Evolutionary conservation across 1,284 basidiomycete genomes (phyloP).

Genomic region (Rhodotorula sp.): DNA sequence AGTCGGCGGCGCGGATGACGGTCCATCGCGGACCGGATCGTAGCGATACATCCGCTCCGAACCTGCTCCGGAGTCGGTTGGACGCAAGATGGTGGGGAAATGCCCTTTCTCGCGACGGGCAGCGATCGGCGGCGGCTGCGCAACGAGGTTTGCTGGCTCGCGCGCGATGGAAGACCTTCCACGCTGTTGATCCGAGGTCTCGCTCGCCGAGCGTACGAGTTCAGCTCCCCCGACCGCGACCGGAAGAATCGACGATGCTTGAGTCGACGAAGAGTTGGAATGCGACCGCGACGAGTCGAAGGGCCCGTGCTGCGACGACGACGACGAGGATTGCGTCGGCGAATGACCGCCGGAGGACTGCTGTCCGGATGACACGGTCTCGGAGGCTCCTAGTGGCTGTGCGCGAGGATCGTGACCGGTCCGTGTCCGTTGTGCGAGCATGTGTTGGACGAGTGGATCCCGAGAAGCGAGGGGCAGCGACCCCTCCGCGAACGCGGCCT

Average conservation of each 20-base stretch:
- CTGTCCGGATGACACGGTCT: background rate
- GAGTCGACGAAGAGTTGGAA: background rate
- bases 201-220: background rate
- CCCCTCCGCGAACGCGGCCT: conserved; percentile 22
- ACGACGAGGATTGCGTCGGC: background rate
- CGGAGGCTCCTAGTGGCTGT: background rate
- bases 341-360: background rate
- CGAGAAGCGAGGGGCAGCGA: conserved; percentile 28
- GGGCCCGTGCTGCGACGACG: background rate
- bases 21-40: conserved; percentile 4
- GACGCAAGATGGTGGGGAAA: background rate
- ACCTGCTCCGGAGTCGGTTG: background rate
- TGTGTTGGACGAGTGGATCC: conserved; percentile 36
- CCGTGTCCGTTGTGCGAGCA: conserved; percentile 24
- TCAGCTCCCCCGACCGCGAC: background rate
- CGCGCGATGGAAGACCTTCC: background rate
- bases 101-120: too few relatives aligned
- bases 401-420: conserved; percentile 20
- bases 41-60: background rate
- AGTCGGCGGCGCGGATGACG: background rate
- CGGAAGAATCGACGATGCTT: background rate
- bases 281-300: background rate
- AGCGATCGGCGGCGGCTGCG: background rate
- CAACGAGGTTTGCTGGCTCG: background rate
- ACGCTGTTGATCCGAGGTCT: background rate